Conservation (phyloP, 768 basidiomycete species). For the Dendrothele bispora region DNA sequence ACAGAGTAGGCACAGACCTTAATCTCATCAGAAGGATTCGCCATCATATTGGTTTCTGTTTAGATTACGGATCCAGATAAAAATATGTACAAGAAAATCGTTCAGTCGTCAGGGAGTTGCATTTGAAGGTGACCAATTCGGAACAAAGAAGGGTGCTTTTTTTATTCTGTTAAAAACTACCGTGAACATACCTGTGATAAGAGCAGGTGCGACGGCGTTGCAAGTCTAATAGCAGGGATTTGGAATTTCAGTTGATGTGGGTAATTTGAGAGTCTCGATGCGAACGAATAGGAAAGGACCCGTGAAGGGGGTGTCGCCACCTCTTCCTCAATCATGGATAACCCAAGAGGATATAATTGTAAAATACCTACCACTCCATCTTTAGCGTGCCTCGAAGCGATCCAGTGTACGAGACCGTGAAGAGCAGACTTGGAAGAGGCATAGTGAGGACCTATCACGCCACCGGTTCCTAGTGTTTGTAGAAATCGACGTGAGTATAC, state of each 20-base stretch:
- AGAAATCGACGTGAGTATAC: neutral
- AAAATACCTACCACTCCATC: constrained; percentile 43
- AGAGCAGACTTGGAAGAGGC: constrained; percentile 56
- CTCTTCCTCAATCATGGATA: too few species aligned
- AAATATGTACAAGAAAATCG: neutral
- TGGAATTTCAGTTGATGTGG: neutral
- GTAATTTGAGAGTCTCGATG: neutral
- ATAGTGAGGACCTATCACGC: constrained; percentile 57
- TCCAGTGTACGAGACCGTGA: constrained; percentile 56
- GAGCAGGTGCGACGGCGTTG: constrained; percentile 53
- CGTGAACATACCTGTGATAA: constrained; percentile 39
- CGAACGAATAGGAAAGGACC: too few species aligned
- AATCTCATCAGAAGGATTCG: constrained; percentile 34
- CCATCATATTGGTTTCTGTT: constrained; percentile 51
- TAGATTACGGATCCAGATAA: too few species aligned
- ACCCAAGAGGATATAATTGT: neutral
- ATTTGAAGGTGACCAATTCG: neutral
- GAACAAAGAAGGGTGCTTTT: neutral
- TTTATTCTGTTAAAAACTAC: neutral
- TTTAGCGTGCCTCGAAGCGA: constrained; percentile 48
- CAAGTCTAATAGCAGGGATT: constrained; percentile 33
- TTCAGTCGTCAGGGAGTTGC: neutral
- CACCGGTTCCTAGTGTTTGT: constrained; percentile 44
- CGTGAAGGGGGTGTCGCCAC: too few species aligned
- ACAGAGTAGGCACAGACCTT: constrained; percentile 21